phyloP scores from a whole-genome alignment of 176 grass and related monocot species.

The Triticum urartu region DNA sequence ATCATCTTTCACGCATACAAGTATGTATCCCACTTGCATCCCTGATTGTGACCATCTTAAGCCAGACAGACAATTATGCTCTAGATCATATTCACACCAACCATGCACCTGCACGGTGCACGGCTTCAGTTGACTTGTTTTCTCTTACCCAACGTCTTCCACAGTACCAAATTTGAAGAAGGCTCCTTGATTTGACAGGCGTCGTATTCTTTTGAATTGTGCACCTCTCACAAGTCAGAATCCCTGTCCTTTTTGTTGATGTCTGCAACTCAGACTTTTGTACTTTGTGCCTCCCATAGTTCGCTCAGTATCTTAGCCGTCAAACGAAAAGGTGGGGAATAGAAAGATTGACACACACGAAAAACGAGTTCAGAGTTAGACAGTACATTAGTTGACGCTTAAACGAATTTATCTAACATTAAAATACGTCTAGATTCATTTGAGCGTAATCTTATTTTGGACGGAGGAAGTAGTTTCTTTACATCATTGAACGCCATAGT shows the following conservation, averaged over 20 bases:
- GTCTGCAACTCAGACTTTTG: not conserved
- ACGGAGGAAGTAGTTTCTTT: too few relatives aligned
- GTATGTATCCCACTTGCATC: not conserved
- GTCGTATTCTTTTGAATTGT: not conserved
- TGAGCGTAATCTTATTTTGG: too few relatives aligned
- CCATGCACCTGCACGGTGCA: slow-evolving; percentile 12
- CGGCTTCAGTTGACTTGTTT: not conserved
- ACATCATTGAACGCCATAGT: too few relatives aligned
- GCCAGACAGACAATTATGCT: slow-evolving; percentile 15
- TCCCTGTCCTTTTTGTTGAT: not conserved
- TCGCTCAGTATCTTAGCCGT: not conserved
- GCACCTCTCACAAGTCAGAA: not conserved
- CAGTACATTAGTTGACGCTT: too few relatives aligned
- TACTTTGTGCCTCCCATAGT: not conserved
- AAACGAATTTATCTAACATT: too few relatives aligned
- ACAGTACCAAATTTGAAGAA: slow-evolving; percentile 35
- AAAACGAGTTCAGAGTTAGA: not conserved
- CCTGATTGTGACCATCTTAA: not conserved
- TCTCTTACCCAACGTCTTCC: not conserved
- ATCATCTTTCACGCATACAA: not conserved
- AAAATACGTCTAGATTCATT: too few relatives aligned
- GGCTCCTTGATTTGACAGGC: slow-evolving; percentile 28
- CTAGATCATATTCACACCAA: slow-evolving; percentile 15
- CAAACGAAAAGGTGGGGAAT: too few relatives aligned
- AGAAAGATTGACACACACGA: not conserved